Conservation (phyloP, 805 yeast genomes). For the Kodamaea jinghongensis region DNA sequence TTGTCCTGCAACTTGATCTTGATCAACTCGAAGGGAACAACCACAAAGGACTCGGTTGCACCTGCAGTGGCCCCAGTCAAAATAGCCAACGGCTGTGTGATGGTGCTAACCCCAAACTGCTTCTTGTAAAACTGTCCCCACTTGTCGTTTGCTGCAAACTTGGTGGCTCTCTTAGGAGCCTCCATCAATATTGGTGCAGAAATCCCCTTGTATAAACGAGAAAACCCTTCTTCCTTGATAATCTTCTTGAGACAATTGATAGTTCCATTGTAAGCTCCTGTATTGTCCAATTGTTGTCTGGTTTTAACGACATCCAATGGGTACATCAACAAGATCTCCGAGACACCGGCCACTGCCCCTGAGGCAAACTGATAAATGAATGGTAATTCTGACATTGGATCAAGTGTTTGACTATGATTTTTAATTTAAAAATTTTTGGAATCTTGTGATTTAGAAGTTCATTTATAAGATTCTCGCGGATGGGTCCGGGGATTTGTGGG, state of each 20-base stretch:
- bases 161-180: slow-evolving; percentile 98
- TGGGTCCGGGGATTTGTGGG: no score
- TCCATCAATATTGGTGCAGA: slow-evolving; percentile 97
- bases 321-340: slow-evolving; percentile 92
- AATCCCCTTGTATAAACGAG: slow-evolving; percentile 88
- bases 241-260: slow-evolving; percentile 81
- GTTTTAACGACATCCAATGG: slow-evolving; percentile 97
- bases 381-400: slow-evolving; percentile 48
- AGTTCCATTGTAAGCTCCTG: slow-evolving; percentile 77
- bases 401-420: not conserved
- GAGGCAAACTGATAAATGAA: slow-evolving; percentile 86
- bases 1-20: slow-evolving; percentile 93
- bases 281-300: slow-evolving; percentile 73
- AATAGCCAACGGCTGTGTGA: slow-evolving; percentile 81
- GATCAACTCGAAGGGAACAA: slow-evolving; percentile 95
- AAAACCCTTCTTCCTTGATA: slow-evolving; percentile 78
- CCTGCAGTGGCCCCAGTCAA: slow-evolving; percentile 98
- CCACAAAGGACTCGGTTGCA: slow-evolving; percentile 93
- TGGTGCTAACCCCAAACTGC: slow-evolving; percentile 61
- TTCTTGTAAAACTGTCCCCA: slow-evolving; percentile 84
- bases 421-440: not conserved
- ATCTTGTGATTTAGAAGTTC: not conserved
- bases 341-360: slow-evolving; percentile 96
- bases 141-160: slow-evolving; percentile 96
- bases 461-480: slow-evolving; percentile 1